These are phyloP conservation scores for Epichloe baconii DNA, from an alignment of 2,329 filamentous ascomycete genomes.

Conservation along the genomic window DNA sequence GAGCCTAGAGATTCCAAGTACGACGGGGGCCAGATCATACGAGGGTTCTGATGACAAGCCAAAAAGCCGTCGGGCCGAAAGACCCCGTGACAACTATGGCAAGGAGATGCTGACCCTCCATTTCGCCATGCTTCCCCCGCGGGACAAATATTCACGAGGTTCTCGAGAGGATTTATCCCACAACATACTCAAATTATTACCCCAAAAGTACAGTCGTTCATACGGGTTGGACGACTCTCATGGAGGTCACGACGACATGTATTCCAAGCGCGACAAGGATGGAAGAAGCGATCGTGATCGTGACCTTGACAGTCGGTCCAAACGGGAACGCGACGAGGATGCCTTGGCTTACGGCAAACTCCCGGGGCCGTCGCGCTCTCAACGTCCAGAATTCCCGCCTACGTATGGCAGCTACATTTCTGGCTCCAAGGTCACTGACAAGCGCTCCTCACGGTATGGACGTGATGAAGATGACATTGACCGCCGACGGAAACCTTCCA, in stretches of 20 bases:
- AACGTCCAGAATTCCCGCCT: conserved; percentile 9
- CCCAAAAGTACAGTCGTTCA: conserved; percentile 33
- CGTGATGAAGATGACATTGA: conserved; percentile 4
- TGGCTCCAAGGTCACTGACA: conserved; percentile 9
- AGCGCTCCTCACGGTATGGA: conserved; percentile 12
- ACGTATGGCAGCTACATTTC: conserved; percentile 18
- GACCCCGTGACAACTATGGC: not conserved
- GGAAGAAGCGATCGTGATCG: conserved; percentile 16
- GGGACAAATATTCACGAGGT: conserved; percentile 9
- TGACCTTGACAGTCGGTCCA: conserved; percentile 3
- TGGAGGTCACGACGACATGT: conserved; percentile 5
- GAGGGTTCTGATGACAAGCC: not conserved
- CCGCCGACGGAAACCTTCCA: conserved; percentile 1
- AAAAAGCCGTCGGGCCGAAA: not conserved
- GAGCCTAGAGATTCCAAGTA: conserved; percentile 13
- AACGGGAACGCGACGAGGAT: conserved; percentile 24
- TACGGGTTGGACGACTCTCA: conserved; percentile 13
- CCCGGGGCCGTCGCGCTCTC: conserved; percentile 13
- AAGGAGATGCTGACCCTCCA: conserved; percentile 9
- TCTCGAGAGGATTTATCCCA: conserved; percentile 15
- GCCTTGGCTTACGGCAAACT: conserved; percentile 38
- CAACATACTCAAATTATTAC: conserved; percentile 30
- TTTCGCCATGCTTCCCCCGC: conserved; percentile 8
- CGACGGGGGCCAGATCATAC: conserved; percentile 7
- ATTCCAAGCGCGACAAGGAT: conserved; percentile 7